A percentile compares a stretch with the other conserved stretches of the same genome.
Evolutionary conservation across 257 asterid genomes (phyloP).

Genomic region (Fraxinus americana): DNA sequence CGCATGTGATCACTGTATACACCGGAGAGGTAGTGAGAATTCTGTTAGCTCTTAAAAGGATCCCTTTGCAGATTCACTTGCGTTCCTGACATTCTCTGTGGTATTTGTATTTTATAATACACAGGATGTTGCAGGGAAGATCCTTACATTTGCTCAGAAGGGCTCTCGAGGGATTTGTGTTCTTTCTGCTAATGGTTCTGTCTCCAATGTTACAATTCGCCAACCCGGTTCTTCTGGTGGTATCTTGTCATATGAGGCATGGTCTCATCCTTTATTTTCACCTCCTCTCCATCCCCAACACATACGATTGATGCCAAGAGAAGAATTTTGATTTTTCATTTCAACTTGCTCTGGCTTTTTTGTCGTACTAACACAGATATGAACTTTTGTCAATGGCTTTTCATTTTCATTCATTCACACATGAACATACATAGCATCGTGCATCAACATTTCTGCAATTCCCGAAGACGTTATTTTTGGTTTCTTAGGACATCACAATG

Average conservation of each 20-base stretch:
- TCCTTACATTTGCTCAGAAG: conserved; percentile 74
- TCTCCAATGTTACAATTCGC: conserved; percentile 84
- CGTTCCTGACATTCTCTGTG: not conserved
- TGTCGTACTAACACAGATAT: not conserved
- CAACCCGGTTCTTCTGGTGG: conserved; percentile 98
- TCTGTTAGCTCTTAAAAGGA: conserved; percentile 4
- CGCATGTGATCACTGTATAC: conserved; percentile 78
- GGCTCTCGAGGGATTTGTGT: conserved; percentile 81
- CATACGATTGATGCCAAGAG: not conserved
- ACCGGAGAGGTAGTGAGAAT: conserved; percentile 71
- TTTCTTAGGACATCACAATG: too few relatives aligned
- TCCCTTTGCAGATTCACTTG: conserved; percentile 12
- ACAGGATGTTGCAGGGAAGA: conserved; percentile 92
- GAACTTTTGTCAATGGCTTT: not conserved
- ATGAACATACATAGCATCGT: too few relatives aligned
- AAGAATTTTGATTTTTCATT: not conserved
- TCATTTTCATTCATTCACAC: too few relatives aligned
- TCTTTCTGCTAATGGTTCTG: conserved; percentile 88
- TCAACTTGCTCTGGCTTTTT: not conserved
- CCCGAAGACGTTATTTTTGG: too few relatives aligned
- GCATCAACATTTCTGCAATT: not conserved
- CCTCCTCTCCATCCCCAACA: too few relatives aligned
- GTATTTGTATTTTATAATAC: not conserved
- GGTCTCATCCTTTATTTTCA: not conserved
- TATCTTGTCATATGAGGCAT: conserved; percentile 80